Percentiles rank a stretch among this genome's conserved stretches.
Conservation (phyloP, 305 asterid species). For the Fraxinus latifolia region DNA sequence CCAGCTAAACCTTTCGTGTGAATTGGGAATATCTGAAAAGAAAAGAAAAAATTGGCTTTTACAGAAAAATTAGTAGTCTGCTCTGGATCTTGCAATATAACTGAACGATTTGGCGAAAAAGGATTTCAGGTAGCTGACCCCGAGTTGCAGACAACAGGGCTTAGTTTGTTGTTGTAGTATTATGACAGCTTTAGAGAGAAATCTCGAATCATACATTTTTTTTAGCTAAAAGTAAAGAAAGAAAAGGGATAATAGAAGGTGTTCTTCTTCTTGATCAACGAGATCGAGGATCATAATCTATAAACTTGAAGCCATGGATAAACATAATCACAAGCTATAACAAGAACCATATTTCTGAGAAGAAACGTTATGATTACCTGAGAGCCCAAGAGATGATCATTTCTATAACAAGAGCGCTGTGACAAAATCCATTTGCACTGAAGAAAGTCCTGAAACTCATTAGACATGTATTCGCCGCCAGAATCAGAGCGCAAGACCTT, state of each 20-base stretch:
- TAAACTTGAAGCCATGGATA: too few species aligned
- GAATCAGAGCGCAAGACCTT: too few species aligned
- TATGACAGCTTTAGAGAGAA: neutral
- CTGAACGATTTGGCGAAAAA: neutral
- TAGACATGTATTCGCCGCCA: too few species aligned
- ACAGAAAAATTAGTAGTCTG: neutral
- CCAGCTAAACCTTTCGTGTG: constrained; percentile 80
- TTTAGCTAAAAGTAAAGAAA: neutral
- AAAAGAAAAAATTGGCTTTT: neutral
- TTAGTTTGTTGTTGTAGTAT: neutral
- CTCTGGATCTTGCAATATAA: neutral
- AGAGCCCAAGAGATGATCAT: too few species aligned
- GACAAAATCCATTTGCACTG: too few species aligned
- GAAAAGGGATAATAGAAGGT: neutral
- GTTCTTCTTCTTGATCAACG: too few species aligned
- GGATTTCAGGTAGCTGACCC: neutral
- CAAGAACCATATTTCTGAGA: neutral
- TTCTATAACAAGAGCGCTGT: too few species aligned
- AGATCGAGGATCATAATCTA: neutral
- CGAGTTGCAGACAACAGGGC: neutral
- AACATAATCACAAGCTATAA: neutral
- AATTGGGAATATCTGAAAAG: constrained; percentile 73
- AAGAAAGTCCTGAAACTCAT: too few species aligned
- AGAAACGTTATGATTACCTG: too few species aligned
- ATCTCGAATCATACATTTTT: neutral